These are phyloP conservation scores for Gamarada debralockiae DNA, from an alignment of 495 filamentous ascomycete species.

Conservation along the genomic window DNA sequence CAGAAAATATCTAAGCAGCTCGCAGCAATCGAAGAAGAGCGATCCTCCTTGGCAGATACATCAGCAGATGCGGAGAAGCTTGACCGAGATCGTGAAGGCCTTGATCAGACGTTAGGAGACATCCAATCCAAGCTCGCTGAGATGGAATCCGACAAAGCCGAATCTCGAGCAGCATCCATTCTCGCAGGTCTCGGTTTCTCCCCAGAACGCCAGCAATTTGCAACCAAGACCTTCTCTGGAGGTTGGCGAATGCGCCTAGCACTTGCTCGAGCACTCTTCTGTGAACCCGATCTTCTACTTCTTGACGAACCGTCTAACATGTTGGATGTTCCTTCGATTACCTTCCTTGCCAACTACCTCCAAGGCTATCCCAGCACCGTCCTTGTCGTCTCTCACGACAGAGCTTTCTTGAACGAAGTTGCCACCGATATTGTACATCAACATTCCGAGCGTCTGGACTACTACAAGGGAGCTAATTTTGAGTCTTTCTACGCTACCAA, in stretches of 20 bases:
- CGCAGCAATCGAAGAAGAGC: slow-evolving; percentile 72
- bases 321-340: slow-evolving; percentile 99
- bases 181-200: slow-evolving; percentile 97
- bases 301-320: slow-evolving; percentile 99
- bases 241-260: slow-evolving; percentile 99
- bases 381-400: slow-evolving; percentile 96
- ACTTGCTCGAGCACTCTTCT: slow-evolving; percentile 92
- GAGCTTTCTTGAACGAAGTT: slow-evolving; percentile 97
- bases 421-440: slow-evolving; percentile 99
- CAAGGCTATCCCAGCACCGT: slow-evolving; percentile 92
- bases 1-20: slow-evolving; percentile 83
- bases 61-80: slow-evolving; percentile 78
- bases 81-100: slow-evolving; percentile 81
- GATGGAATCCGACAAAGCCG: slow-evolving; percentile 99
- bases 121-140: slow-evolving; percentile 90
- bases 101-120: slow-evolving; percentile 84
- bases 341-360: slow-evolving; percentile 95
- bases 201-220: slow-evolving; percentile 81
- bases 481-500: slow-evolving; percentile 97
- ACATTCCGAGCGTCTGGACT: slow-evolving; percentile 93
- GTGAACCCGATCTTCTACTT: slow-evolving; percentile 92
- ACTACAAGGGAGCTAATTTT: slow-evolving; percentile 98
- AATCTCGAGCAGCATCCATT: slow-evolving; percentile 91
- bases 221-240: slow-evolving; percentile 97
- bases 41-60: slow-evolving; percentile 78